Evolutionary conservation across 179 eudicot genomes (phyloP), one percentile per base, ranked within the genome.

Genomic region (Silene coronaria): DNA sequence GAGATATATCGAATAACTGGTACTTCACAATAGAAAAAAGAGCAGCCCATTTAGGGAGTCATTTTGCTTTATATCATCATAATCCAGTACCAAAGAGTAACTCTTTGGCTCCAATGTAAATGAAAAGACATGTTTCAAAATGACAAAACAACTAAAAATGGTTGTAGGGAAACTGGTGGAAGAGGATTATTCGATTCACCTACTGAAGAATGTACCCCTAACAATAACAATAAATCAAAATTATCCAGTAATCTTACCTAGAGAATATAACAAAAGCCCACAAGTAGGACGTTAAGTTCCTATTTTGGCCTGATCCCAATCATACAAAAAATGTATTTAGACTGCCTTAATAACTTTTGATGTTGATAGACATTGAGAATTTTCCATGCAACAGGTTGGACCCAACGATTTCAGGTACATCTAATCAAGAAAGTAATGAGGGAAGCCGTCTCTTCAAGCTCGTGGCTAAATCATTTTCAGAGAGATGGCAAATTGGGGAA

Each of bases 401-500:
- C 84, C 82, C 98, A 70, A 96, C 99, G 66, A 93, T 96, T 76
- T 91, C 97, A 12, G 99, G 99, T 61, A 76, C 94, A 79, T 70
- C 83, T 42, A 96, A 93, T 85, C 99, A 90, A 83, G 99, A 96
- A 70, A 86, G 88, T 83, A 91, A 82, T 58, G 99, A 95, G 79
- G 97, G 99, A 34, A 84, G 97, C 82, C 99, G 99, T 71, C 95
- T 93, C 74, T 96, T 96, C 82, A 96, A 87, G 88, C 84, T 88
- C 62, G 83, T 86, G 90, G 97, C 98, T 23, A 96, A 89, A 77
- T 91, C 99, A 4, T 96, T 96, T 80, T 91, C 96, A 32, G 94
- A 91, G 86, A 90, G 99, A 83, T 96, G 99, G 99, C 99, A 96
- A 85, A 93, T 87, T 82, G 99, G 99, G 76, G 98, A 96, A 83